These are phyloP conservation scores for Climacium dendroides DNA, from an alignment of 225 moss, liverwort and hornwort species.

Conservation along the genomic window DNA sequence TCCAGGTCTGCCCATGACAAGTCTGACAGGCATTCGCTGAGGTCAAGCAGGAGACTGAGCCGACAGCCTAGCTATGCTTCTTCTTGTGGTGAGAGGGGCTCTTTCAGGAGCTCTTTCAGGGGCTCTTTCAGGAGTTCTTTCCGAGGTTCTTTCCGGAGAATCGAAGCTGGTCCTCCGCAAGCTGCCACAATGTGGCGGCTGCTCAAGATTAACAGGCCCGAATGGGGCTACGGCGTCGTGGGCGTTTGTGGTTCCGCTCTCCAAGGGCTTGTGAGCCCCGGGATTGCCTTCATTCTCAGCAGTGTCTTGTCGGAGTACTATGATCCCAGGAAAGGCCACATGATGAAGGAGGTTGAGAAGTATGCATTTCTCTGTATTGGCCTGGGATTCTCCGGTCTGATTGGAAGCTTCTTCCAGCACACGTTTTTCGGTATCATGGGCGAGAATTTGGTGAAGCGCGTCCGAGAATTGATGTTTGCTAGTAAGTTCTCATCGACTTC, in stretches of 20 bases:
- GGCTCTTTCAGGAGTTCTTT: background rate
- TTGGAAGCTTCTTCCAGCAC: slow-evolving; percentile 21
- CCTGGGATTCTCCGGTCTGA: background rate
- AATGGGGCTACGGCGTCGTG: slow-evolving; percentile 18
- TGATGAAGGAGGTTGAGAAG: slow-evolving; percentile 6
- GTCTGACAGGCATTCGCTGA: background rate
- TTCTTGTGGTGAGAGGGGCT: background rate
- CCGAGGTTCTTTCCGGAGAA: background rate
- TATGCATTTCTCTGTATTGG: background rate
- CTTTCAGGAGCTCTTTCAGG: background rate
- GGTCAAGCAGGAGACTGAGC: background rate
- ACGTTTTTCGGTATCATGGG: slow-evolving; percentile 37
- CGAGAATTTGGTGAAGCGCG: slow-evolving; percentile 40
- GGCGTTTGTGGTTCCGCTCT: slow-evolving; percentile 1
- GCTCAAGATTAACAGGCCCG: slow-evolving; percentile 20
- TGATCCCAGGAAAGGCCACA: background rate
- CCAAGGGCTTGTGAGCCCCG: slow-evolving; percentile 20
- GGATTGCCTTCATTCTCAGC: slow-evolving; percentile 1
- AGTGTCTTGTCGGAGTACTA: slow-evolving; percentile 14
- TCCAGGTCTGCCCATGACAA: background rate
- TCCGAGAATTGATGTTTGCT: slow-evolving; percentile 36
- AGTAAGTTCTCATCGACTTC: background rate
- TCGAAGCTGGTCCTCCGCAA: background rate
- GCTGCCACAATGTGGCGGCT: slow-evolving; percentile 25
- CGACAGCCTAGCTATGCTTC: background rate